A percentile compares a stretch with the other conserved stretches of the same genome.
Evolutionary conservation across 2,329 filamentous ascomycete genomes (phyloP).

Genomic region (Bipolaris gigantea): DNA sequence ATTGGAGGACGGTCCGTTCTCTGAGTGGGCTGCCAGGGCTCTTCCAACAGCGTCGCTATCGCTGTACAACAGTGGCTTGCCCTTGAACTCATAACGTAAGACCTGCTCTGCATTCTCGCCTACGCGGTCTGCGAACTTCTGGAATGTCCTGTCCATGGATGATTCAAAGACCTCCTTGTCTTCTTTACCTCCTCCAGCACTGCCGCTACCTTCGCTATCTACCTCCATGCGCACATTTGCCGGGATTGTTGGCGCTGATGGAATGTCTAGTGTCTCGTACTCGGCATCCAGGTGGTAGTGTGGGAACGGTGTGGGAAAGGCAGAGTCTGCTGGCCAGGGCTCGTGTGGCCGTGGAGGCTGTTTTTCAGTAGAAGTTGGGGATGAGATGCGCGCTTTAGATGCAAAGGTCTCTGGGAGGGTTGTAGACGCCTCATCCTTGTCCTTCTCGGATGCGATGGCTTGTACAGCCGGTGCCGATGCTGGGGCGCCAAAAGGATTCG

Average conservation of each 20-base stretch:
- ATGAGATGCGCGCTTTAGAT: conserved; percentile 64
- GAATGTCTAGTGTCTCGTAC: conserved; percentile 77
- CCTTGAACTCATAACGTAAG: conserved; percentile 54
- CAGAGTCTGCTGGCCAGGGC: conserved; percentile 72
- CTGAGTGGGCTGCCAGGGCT: conserved; percentile 52
- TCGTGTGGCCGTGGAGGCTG: conserved; percentile 54
- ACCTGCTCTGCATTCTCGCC: conserved; percentile 56
- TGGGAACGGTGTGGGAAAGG: conserved; percentile 72
- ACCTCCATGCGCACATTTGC: conserved; percentile 50
- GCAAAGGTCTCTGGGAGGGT: conserved; percentile 76
- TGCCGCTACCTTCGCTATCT: conserved; percentile 34
- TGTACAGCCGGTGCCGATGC: conserved; percentile 39
- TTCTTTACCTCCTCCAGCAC: conserved; percentile 42
- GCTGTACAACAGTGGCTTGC: conserved; percentile 70
- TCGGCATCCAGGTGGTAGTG: conserved; percentile 83
- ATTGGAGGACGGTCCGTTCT: conserved; percentile 30
- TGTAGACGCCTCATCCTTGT: conserved; percentile 28
- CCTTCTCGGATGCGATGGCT: conserved; percentile 17
- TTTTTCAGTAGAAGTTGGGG: conserved; percentile 41
- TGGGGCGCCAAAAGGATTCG: conserved; percentile 49
- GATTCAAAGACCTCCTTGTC: conserved; percentile 54
- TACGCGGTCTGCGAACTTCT: conserved; percentile 55
- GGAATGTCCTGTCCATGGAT: conserved; percentile 54
- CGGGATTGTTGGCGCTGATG: conserved; percentile 55
- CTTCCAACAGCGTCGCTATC: conserved; percentile 74